Percentiles rank a stretch among this genome's conserved stretches.
phyloP scores from a whole-genome alignment of 306 rosid species.

The Canavalia ensiformis region DNA sequence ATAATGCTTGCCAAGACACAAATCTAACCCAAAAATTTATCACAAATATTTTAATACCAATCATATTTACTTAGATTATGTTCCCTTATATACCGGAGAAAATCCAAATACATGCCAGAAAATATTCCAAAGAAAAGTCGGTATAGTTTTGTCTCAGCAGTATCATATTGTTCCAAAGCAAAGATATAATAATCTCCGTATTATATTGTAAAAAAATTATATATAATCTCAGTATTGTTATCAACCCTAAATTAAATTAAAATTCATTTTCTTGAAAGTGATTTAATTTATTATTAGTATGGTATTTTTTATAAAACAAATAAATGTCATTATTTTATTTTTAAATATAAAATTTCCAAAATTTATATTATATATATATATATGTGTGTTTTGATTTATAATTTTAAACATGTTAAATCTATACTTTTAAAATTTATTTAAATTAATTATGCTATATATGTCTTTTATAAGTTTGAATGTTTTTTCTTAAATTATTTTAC shows the following conservation, averaged over 20 bases:
- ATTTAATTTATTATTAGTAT: neutral
- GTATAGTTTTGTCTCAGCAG: conserved; percentile 22
- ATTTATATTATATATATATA: no score
- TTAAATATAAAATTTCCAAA: neutral
- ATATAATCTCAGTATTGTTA: neutral
- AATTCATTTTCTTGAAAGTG: neutral
- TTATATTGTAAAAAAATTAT: neutral
- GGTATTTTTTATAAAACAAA: neutral
- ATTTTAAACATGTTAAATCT: no score
- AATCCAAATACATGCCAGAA: conserved; percentile 73
- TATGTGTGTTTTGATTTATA: no score
- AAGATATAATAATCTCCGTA: conserved; percentile 42
- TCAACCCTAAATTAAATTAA: neutral
- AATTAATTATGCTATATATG: no score
- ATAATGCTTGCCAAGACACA: conserved; percentile 36
- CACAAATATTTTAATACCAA: conserved; percentile 47
- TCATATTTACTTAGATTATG: conserved; percentile 62
- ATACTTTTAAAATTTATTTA: no score
- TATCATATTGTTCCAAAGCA: conserved; percentile 30
- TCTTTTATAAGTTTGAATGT: no score
- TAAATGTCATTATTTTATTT: neutral
- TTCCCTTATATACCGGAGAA: conserved; percentile 44
- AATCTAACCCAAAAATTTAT: conserved; percentile 46
- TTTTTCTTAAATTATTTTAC: no score
- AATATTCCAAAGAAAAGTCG: conserved; percentile 62